Evolutionary conservation across 2,329 filamentous ascomycete genomes (phyloP).

Genomic region (Colletotrichum acutatum): DNA sequence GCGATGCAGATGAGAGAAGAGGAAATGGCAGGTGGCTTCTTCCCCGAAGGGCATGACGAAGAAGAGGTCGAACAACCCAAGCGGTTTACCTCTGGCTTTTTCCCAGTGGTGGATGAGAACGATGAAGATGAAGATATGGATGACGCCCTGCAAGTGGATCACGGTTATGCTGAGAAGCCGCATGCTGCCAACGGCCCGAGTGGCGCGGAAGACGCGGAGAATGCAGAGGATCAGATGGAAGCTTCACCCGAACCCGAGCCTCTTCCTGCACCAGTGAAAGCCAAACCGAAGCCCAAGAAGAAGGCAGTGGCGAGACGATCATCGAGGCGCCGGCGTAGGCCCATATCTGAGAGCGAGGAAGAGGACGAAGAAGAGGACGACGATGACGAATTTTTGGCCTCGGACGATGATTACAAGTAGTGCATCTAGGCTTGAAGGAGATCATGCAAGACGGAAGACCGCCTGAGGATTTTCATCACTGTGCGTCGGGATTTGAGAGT

Average conservation of each 20-base stretch:
- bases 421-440: background rate
- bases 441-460: background rate
- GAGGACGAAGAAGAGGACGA: constrained; percentile 28
- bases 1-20: constrained; percentile 51
- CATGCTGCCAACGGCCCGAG: background rate
- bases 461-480: background rate
- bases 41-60: constrained; percentile 66
- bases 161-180: constrained; percentile 28
- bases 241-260: background rate
- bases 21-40: constrained; percentile 70
- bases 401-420: constrained; percentile 29
- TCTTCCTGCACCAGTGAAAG: constrained; percentile 23
- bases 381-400: constrained; percentile 21
- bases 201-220: background rate
- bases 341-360: constrained; percentile 22
- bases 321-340: constrained; percentile 21
- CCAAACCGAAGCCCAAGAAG: constrained; percentile 20
- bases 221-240: background rate
- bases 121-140: constrained; percentile 49
- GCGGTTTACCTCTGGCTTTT: constrained; percentile 56
- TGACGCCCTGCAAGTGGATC: constrained; percentile 48
- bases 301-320: constrained; percentile 23
- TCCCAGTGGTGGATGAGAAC: constrained; percentile 58
- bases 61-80: constrained; percentile 51
- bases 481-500: background rate